Percentiles rank a stretch among this genome's conserved stretches.
Conservation (phyloP, 306 rosid genomes). For the Fragaria vesca region DNA sequence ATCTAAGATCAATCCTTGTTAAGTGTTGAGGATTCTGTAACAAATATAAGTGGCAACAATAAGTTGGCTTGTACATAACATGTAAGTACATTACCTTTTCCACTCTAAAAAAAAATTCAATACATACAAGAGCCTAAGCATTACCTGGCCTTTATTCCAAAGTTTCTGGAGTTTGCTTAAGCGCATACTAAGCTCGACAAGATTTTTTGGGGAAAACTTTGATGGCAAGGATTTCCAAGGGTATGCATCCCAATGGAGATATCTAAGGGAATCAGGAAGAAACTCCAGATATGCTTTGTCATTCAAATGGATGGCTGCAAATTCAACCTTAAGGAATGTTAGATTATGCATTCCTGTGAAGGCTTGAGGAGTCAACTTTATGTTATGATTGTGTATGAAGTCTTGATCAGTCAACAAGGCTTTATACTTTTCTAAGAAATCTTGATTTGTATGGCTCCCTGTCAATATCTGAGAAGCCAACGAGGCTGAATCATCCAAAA, state of each 20-base stretch:
- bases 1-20: not conserved
- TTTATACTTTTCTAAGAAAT: no score
- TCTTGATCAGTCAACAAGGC: no score
- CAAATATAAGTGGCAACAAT: not conserved
- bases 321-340: not conserved
- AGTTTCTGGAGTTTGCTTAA: not conserved
- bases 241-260: not conserved
- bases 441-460: no score
- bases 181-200: not conserved
- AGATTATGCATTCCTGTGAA: not conserved
- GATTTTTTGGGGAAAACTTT: not conserved
- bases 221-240: slow-evolving; percentile 3
- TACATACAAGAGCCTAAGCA: no score
- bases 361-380: not conserved
- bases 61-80: no score
- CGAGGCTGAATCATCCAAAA: no score
- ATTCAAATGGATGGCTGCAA: not conserved
- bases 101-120: no score
- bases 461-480: no score
- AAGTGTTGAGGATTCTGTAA: slow-evolving; percentile 8
- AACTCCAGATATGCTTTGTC: not conserved
- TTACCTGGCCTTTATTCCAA: not conserved
- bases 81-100: no score
- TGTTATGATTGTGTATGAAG: no score
- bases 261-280: slow-evolving; percentile 3